phyloP scores from a whole-genome alignment of 2,329 filamentous ascomycete species.

The Cercospora janseana region DNA sequence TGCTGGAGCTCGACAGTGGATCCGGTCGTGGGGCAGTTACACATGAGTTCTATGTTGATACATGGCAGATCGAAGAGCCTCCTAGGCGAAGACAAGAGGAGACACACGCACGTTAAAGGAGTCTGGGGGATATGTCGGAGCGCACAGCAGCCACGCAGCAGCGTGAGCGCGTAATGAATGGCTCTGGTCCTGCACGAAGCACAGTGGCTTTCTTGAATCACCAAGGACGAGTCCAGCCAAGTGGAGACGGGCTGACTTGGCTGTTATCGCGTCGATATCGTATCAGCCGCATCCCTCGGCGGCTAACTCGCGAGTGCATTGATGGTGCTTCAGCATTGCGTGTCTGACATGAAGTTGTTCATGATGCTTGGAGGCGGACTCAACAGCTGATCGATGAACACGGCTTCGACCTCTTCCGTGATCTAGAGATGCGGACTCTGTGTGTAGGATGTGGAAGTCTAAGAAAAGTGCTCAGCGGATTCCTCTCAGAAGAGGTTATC shows the following conservation, averaged over 20 bases:
- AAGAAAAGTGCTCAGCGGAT: no score
- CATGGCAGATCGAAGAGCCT: constrained; percentile 25
- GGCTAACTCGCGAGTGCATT: no score
- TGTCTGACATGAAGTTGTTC: no score
- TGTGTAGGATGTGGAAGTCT: no score
- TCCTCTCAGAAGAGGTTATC: no score
- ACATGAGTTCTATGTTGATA: constrained; percentile 15
- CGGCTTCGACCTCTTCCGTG: no score
- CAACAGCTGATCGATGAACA: no score
- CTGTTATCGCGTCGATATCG: no score
- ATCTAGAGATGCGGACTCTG: no score
- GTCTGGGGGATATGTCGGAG: constrained; percentile 19
- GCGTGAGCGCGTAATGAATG: constrained; percentile 30
- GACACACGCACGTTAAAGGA: constrained; percentile 22
- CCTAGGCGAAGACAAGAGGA: constrained; percentile 8
- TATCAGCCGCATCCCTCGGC: no score
- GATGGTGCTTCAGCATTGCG: no score
- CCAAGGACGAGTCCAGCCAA: constrained; percentile 17
- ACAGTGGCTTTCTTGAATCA: constrained; percentile 21
- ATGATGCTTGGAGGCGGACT: no score
- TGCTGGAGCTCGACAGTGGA: constrained; percentile 16
- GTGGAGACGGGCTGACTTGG: neutral
- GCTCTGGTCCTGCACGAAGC: constrained; percentile 18
- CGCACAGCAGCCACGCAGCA: constrained; percentile 8
- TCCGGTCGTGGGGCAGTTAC: constrained; percentile 19